Conservation (phyloP, 73 alveolate species). For the Paramecium bursaria region DNA sequence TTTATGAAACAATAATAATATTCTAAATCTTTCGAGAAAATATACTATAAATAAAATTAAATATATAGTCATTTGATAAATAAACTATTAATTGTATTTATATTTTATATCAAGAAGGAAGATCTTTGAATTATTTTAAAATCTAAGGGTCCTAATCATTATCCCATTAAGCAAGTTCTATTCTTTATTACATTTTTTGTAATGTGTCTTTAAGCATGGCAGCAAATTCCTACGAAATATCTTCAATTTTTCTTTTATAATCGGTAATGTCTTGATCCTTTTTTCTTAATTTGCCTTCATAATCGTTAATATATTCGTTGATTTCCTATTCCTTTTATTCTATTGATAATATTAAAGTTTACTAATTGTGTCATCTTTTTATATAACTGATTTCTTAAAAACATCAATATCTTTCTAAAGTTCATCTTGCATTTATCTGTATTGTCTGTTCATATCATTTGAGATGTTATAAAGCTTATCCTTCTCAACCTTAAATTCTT, state of each 20-base stretch:
- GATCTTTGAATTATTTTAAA: constrained; percentile 80
- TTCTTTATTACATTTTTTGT: constrained; percentile 82
- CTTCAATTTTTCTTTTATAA: constrained; percentile 78
- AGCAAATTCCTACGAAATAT: constrained; percentile 85
- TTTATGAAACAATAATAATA: too few relatives aligned
- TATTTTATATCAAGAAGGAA: too few relatives aligned
- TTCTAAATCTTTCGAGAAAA: too few relatives aligned
- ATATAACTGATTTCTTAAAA: constrained; percentile 71
- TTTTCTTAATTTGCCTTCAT: constrained; percentile 68
- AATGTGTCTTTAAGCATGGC: constrained; percentile 86
- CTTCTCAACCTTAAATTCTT: constrained; percentile 74
- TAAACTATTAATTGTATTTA: too few relatives aligned
- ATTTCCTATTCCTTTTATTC: constrained; percentile 65
- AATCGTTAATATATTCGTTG: constrained; percentile 67
- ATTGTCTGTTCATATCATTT: constrained; percentile 85
- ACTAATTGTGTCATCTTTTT: constrained; percentile 68
- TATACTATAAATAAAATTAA: too few relatives aligned
- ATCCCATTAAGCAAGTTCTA: constrained; percentile 85
- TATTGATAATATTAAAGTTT: constrained; percentile 37
- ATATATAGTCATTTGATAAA: too few relatives aligned
- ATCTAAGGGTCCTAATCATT: constrained; percentile 78
- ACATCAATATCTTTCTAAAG: constrained; percentile 73
- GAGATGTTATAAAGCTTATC: constrained; percentile 59
- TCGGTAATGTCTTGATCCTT: constrained; percentile 81
- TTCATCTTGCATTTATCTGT: constrained; percentile 82